Evolutionary conservation across 371 early-diverging fungal genomes (phyloP).

Genomic region (Mucor racemosus): DNA sequence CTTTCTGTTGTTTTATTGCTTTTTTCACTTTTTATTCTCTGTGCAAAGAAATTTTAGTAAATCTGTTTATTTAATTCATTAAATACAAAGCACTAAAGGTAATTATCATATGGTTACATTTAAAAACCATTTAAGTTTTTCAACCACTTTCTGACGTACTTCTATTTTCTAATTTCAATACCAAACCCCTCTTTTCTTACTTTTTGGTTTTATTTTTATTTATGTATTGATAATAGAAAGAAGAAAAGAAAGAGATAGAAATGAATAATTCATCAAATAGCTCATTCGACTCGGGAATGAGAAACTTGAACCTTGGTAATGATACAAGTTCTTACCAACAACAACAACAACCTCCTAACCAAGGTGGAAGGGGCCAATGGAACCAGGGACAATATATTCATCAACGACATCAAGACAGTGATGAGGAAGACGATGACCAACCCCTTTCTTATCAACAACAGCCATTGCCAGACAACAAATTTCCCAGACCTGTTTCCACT

Average conservation of each 20-base stretch:
- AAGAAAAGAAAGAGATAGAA: neutral
- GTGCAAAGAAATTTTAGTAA: neutral
- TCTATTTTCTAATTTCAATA: neutral
- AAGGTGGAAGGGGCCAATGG: constrained; percentile 5
- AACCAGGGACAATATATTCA: constrained; percentile 30
- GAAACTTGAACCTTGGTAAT: neutral
- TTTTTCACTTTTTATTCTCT: neutral
- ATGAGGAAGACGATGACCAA: constrained; percentile 24
- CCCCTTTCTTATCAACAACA: constrained; percentile 19
- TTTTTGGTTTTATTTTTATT: neutral
- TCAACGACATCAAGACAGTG: neutral
- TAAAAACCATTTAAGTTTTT: neutral
- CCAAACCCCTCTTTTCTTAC: neutral
- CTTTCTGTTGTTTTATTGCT: neutral
- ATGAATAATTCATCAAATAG: constrained; percentile 2
- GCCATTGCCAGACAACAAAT: neutral
- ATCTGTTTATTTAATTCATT: neutral
- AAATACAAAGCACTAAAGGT: neutral
- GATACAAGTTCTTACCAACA: neutral
- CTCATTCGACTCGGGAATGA: constrained; percentile 9
- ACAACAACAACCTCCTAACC: constrained; percentile 11
- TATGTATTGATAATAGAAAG: neutral
- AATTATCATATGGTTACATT: neutral
- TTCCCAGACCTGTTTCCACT: constrained; percentile 28
- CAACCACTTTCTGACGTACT: neutral